Base-by-base conservation (phyloP, 2,329 filamentous ascomycete genomes). In the Stemphylium beticola region DNA sequence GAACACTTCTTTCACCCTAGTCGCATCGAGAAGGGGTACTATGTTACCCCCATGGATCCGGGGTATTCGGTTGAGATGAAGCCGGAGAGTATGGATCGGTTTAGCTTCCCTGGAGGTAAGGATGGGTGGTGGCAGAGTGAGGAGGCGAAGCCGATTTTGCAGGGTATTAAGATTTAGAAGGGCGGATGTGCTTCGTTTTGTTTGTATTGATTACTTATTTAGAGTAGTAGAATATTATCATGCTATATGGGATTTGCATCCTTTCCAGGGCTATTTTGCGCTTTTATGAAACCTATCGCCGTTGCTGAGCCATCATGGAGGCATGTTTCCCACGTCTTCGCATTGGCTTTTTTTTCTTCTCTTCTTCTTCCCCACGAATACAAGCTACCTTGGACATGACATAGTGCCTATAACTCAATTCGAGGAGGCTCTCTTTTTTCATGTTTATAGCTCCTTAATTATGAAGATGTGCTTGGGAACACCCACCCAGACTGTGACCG, bases 31-130 rank as follows among this genome's bases (percentile, higher is more conserved):
- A 87, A 92, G 63, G 93, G 92, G 4, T 95, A 92, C 77, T 96
- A 96, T 78, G 89, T 90, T 63, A 96, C 93, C 1, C 92, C 93
- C 0, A 87, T 79, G 60, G 87, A 92, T 72, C 83, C 92, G 0
- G 92, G 92, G 0, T 96, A 96, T 76, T 93, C 90, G 70, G 92
- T 96, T 2, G 91, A 96, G 85, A 96, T 96, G 92, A 93, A 91
- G 84, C 78, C 86, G 3, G 90, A 87, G 62, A 95, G 90, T 74
- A 95, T 96, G 91, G 90, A 92, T 61, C 77, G 76, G 64, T 96
- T 83, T 72, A 83, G 84, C 44, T 96, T 86, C 74, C 92, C 92
- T 1, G 91, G 92, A 7, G 84, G 88, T 68, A 82, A 88, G 58
- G 88, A 88, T 4, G 90, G 91, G 70, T 96, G 91, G 91, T 96